Percentiles rank a stretch among this genome's conserved stretches.
phyloP scores from a whole-genome alignment of 1,139 yeast species.

The Yamadazyma kanchanaburiensis region DNA sequence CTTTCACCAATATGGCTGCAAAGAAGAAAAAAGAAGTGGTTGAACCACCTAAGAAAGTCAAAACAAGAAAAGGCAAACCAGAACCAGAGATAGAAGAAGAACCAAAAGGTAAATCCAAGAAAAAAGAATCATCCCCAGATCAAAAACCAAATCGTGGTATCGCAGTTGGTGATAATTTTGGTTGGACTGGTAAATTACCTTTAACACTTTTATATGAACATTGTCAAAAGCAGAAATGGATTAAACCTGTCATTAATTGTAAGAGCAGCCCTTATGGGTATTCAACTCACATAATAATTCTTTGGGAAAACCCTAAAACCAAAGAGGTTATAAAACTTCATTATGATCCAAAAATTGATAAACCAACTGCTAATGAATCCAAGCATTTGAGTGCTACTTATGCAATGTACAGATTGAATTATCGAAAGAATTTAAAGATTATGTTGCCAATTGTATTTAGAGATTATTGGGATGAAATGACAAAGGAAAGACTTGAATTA shows the following conservation, averaged over 20 bases:
- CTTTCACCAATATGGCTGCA: constrained; percentile 4
- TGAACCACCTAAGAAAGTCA: constrained; percentile 4
- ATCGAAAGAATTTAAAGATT: constrained; percentile 80
- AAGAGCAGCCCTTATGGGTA: constrained; percentile 51
- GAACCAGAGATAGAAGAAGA: constrained; percentile 1
- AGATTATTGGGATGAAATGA: constrained; percentile 73
- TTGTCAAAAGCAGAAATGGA: constrained; percentile 90
- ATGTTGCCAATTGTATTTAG: constrained; percentile 82
- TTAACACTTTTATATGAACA: constrained; percentile 82
- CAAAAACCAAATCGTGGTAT: constrained; percentile 40
- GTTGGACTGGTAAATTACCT: constrained; percentile 95
- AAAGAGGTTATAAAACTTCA: constrained; percentile 58
- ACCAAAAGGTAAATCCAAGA: constrained; percentile 2
- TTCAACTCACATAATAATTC: constrained; percentile 56
- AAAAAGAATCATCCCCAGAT: constrained; percentile 10
- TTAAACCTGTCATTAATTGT: constrained; percentile 76
- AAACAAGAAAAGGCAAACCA: not conserved
- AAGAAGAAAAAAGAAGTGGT: constrained; percentile 6
- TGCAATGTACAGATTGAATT: constrained; percentile 75
- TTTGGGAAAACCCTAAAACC: constrained; percentile 80
- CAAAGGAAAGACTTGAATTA: constrained; percentile 48
- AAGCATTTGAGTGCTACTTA: constrained; percentile 88
- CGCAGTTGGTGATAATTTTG: constrained; percentile 47
- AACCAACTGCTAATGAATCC: constrained; percentile 83
- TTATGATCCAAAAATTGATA: constrained; percentile 63